Conservation (phyloP, 2,329 filamentous ascomycete species). For the Aspergillus alliaceus region DNA sequence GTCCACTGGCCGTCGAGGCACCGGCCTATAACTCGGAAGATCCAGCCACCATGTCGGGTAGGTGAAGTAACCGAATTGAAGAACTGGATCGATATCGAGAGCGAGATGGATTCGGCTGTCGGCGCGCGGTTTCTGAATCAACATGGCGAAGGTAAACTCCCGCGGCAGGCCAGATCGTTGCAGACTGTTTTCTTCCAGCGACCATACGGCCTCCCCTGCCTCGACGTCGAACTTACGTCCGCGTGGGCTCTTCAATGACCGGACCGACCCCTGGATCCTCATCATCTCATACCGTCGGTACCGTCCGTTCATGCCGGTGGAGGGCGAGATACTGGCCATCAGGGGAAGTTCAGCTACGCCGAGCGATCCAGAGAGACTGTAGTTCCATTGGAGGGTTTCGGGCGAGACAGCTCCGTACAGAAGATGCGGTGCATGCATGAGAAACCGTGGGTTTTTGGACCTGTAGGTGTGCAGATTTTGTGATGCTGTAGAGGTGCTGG, state of each 20-base stretch:
- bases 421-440: constrained; percentile 53
- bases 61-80: constrained; percentile 41
- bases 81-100: constrained; percentile 45
- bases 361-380: constrained; percentile 47
- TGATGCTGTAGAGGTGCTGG: background rate
- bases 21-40: constrained; percentile 39
- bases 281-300: constrained; percentile 53
- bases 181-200: constrained; percentile 50
- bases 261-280: constrained; percentile 50
- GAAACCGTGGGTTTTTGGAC: constrained; percentile 40
- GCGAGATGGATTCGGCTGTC: constrained; percentile 39
- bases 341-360: constrained; percentile 48
- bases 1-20: constrained; percentile 37
- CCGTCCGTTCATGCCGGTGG: constrained; percentile 40
- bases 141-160: constrained; percentile 53
- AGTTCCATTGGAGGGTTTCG: constrained; percentile 51
- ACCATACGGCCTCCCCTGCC: constrained; percentile 51
- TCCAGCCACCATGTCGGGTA: constrained; percentile 45
- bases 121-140: constrained; percentile 47
- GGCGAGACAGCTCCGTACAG: constrained; percentile 50
- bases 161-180: constrained; percentile 51
- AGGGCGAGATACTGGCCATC: constrained; percentile 43
- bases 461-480: constrained; percentile 9
- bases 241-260: constrained; percentile 38
- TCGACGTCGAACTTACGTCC: constrained; percentile 42